Evolutionary conservation across 1,139 yeast species (phyloP).

Genomic region (Candida mesenterica): DNA sequence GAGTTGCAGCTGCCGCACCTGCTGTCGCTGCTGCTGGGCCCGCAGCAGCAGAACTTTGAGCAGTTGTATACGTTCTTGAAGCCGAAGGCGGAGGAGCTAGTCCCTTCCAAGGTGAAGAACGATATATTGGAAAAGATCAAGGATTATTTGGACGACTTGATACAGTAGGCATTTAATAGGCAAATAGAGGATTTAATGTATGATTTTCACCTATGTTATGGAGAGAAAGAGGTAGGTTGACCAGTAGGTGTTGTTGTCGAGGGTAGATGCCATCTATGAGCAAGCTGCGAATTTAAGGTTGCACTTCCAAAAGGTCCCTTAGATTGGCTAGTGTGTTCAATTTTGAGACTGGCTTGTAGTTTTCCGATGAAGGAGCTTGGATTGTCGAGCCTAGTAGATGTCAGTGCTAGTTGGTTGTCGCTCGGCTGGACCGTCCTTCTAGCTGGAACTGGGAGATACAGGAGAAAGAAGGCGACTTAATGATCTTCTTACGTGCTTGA

Average conservation of each 20-base stretch:
- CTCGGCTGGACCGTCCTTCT: too few species aligned
- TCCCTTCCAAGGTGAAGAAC: slow-evolving; percentile 62
- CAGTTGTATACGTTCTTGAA: slow-evolving; percentile 53
- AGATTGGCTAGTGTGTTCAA: too few species aligned
- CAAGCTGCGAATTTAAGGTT: too few species aligned
- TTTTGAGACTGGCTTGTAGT: too few species aligned
- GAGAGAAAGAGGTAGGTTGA: not conserved
- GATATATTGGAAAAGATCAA: slow-evolving; percentile 60
- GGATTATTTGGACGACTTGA: slow-evolving; percentile 57
- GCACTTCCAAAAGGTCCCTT: too few species aligned
- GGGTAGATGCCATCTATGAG: not conserved
- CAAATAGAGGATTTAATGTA: not conserved
- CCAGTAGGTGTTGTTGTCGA: not conserved
- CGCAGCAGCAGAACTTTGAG: slow-evolving; percentile 44
- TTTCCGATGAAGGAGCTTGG: too few species aligned
- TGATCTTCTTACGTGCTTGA: too few species aligned
- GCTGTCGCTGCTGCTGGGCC: not conserved
- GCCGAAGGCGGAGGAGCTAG: slow-evolving; percentile 66
- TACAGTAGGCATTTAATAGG: slow-evolving; percentile 20
- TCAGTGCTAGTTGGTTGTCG: too few species aligned
- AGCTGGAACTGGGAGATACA: too few species aligned
- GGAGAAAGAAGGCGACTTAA: too few species aligned
- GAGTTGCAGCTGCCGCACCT: slow-evolving; percentile 34
- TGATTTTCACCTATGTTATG: not conserved
- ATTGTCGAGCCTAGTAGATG: too few species aligned